Conservation (phyloP, 2,329 filamentous ascomycete genomes). For the Alternaria longipes region DNA sequence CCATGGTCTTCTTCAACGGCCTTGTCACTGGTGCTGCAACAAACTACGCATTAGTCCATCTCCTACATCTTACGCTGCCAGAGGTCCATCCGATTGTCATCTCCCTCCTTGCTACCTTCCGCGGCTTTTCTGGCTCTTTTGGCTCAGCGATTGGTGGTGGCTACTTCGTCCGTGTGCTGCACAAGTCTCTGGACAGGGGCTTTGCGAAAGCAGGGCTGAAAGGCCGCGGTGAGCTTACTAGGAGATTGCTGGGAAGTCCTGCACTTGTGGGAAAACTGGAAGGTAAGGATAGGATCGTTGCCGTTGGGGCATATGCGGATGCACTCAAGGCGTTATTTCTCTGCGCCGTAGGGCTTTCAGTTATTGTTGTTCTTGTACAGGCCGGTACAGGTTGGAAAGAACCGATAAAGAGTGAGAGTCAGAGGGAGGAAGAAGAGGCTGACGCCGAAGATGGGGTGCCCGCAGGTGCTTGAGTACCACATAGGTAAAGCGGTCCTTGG, state of each 20-base stretch:
- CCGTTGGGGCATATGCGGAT: slow-evolving; percentile 63
- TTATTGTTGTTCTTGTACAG: slow-evolving; percentile 62
- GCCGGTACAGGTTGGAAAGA: slow-evolving; percentile 67
- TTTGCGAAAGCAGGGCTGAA: slow-evolving; percentile 61
- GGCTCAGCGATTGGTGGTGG: slow-evolving; percentile 82
- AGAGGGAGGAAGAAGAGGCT: slow-evolving; percentile 29
- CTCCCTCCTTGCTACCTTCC: slow-evolving; percentile 79
- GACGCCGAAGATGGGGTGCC: slow-evolving; percentile 35
- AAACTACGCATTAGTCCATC: slow-evolving; percentile 83
- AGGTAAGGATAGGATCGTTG: slow-evolving; percentile 62
- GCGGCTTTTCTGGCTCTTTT: slow-evolving; percentile 83
- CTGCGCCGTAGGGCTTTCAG: slow-evolving; percentile 59
- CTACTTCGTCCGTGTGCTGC: slow-evolving; percentile 72
- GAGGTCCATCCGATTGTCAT: slow-evolving; percentile 78
- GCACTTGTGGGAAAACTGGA: slow-evolving; percentile 61
- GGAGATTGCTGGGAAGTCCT: slow-evolving; percentile 67
- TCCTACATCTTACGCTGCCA: slow-evolving; percentile 74
- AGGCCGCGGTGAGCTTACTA: slow-evolving; percentile 57
- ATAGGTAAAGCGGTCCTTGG: not conserved
- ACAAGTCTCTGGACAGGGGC: slow-evolving; percentile 62
- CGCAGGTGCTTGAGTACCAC: slow-evolving; percentile 23
- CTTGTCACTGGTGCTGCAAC: slow-evolving; percentile 75
- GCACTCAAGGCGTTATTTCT: slow-evolving; percentile 64
- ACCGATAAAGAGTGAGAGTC: slow-evolving; percentile 34
- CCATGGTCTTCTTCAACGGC: slow-evolving; percentile 74